A percentile compares a stretch with the other conserved stretches of the same genome.
Evolutionary conservation across 441 rosid genomes (phyloP).

Genomic region (Kokia cookei): DNA sequence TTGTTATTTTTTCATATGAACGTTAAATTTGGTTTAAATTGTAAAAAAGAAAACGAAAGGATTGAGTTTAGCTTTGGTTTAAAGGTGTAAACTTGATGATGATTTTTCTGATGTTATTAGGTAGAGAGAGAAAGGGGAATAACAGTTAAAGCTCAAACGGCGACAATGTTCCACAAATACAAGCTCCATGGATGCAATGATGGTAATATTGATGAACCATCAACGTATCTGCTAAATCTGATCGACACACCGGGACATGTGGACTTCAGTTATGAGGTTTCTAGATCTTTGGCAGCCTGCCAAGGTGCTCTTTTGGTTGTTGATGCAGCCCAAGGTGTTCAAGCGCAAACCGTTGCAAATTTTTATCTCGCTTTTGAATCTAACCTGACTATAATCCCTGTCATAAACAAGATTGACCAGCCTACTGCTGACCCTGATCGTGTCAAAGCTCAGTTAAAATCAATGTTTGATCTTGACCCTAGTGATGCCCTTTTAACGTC

Average conservation of each 20-base stretch:
- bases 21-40: not conserved
- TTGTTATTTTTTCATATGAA: not conserved
- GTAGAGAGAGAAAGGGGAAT: conserved; percentile 99
- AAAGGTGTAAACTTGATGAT: not conserved
- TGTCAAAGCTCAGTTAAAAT: conserved; percentile 87
- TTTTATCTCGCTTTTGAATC: conserved; percentile 94
- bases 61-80: not conserved
- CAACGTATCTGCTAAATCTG: conserved; percentile 58
- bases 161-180: conserved; percentile 79
- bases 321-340: conserved; percentile 98
- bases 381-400: conserved; percentile 70
- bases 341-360: conserved; percentile 97
- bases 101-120: conserved; percentile 31
- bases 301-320: conserved; percentile 97
- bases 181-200: conserved; percentile 10
- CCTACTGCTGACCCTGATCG: conserved; percentile 98
- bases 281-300: conserved; percentile 96
- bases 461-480: conserved; percentile 92
- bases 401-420: conserved; percentile 95
- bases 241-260: conserved; percentile 98
- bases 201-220: conserved; percentile 23
- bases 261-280: conserved; percentile 95
- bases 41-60: not conserved
- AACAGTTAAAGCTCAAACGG: conserved; percentile 96
- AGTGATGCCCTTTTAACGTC: conserved; percentile 77